Percentiles rank a stretch among this genome's conserved stretches.
These are phyloP conservation scores for Colletotrichum incanum DNA, from an alignment of 2,329 filamentous ascomycete species.

Conservation along the genomic window DNA sequence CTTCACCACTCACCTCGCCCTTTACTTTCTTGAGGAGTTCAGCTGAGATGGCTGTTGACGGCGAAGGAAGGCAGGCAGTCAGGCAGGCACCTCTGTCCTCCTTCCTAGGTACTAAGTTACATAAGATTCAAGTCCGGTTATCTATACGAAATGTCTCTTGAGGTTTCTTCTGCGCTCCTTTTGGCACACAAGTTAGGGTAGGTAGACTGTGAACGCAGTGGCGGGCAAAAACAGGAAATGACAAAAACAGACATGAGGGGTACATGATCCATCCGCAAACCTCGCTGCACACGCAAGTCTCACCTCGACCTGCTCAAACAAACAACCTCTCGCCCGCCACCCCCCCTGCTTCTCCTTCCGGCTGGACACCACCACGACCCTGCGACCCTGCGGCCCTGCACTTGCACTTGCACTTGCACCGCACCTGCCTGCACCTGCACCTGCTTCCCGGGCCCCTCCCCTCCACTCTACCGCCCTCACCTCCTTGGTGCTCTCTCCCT, in stretches of 20 bases:
- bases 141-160: neutral
- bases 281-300: slow-evolving; percentile 5
- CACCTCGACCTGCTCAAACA: neutral
- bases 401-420: neutral
- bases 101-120: neutral
- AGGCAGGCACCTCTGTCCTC: neutral
- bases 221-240: neutral
- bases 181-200: neutral
- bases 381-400: slow-evolving; percentile 12
- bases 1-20: slow-evolving; percentile 11
- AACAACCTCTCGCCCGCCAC: neutral
- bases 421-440: slow-evolving; percentile 8
- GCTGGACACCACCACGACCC: neutral
- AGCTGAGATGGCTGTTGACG: neutral
- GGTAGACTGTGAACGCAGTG: neutral
- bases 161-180: neutral
- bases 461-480: slow-evolving; percentile 15
- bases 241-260: neutral
- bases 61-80: neutral
- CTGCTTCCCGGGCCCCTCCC: slow-evolving; percentile 24
- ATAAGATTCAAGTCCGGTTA: neutral
- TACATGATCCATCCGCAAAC: slow-evolving; percentile 8
- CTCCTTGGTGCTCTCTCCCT: neutral
- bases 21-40: slow-evolving; percentile 14
- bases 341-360: slow-evolving; percentile 18